phyloP scores from a whole-genome alignment of 2,329 filamentous ascomycete genomes.

The Cyclaneusma minus region DNA sequence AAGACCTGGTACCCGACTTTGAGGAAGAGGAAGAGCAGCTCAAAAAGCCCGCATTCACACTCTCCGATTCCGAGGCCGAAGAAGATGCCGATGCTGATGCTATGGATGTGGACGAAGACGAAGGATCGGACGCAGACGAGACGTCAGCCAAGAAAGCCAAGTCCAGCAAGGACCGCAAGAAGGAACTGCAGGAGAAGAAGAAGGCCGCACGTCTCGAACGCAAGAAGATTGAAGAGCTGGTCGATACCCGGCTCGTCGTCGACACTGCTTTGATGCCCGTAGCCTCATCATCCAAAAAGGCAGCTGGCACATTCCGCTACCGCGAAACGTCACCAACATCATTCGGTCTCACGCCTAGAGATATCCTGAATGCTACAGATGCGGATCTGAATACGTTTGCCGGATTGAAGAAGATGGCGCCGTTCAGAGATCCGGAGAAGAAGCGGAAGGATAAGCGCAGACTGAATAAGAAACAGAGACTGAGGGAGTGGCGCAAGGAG shows the following conservation, averaged over 20 bases:
- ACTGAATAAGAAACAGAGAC: slow-evolving; percentile 79
- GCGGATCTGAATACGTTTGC: slow-evolving; percentile 76
- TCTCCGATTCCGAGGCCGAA: slow-evolving; percentile 36
- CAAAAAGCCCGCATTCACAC: slow-evolving; percentile 31
- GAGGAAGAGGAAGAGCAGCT: slow-evolving; percentile 39
- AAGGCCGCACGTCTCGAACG: slow-evolving; percentile 68
- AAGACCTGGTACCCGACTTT: slow-evolving; percentile 78
- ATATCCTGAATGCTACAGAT: slow-evolving; percentile 85
- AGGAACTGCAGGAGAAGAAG: slow-evolving; percentile 41
- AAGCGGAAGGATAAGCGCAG: slow-evolving; percentile 80
- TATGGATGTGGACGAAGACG: slow-evolving; percentile 20
- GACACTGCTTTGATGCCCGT: slow-evolving; percentile 45
- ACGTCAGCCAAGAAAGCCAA: slow-evolving; percentile 38
- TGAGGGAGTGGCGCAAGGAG: slow-evolving; percentile 69
- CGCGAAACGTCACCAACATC: slow-evolving; percentile 82
- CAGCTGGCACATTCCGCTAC: slow-evolving; percentile 59
- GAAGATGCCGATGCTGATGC: slow-evolving; percentile 18
- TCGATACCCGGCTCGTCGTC: slow-evolving; percentile 68
- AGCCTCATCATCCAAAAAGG: slow-evolving; percentile 33
- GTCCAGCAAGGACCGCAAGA: slow-evolving; percentile 43
- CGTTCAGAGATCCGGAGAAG: slow-evolving; percentile 77
- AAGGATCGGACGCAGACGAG: slow-evolving; percentile 26
- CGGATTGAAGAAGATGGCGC: slow-evolving; percentile 85
- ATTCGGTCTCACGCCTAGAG: slow-evolving; percentile 77
- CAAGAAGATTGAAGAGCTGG: slow-evolving; percentile 68